These are phyloP conservation scores for Monosporascus cannonballus DNA, from an alignment of 2,329 filamentous ascomycete species.

Conservation along the genomic window DNA sequence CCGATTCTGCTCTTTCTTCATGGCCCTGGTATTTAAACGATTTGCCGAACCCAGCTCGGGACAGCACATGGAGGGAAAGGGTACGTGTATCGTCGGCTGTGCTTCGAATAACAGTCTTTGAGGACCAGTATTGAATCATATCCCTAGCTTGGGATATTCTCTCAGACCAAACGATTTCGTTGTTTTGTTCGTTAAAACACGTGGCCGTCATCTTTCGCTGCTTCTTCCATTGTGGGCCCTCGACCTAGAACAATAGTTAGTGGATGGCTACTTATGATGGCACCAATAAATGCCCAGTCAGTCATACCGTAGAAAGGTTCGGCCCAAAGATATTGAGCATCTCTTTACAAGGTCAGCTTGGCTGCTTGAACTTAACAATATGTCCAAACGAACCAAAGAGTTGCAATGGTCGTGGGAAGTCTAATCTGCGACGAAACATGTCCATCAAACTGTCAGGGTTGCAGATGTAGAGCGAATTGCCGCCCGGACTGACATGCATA, in stretches of 20 bases:
- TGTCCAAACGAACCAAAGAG: neutral
- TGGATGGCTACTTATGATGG: neutral
- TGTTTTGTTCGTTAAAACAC: conserved; percentile 25
- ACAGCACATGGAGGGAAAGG: conserved; percentile 21
- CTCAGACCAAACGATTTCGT: conserved; percentile 24
- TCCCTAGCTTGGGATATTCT: conserved; percentile 13
- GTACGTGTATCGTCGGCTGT: conserved; percentile 21
- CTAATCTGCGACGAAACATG: conserved; percentile 5
- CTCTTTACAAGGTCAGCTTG: conserved; percentile 1
- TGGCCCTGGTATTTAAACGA: conserved; percentile 23
- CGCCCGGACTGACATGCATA: conserved; percentile 11
- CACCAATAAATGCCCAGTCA: neutral
- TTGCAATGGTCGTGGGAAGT: conserved; percentile 10
- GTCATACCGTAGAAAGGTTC: conserved; percentile 11
- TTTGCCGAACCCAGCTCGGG: conserved; percentile 24
- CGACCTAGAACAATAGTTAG: conserved; percentile 3
- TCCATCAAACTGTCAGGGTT: conserved; percentile 8
- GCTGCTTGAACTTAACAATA: neutral
- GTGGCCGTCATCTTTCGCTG: conserved; percentile 19
- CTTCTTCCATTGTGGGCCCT: conserved; percentile 13
- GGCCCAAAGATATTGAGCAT: conserved; percentile 14
- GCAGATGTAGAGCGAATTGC: conserved; percentile 13
- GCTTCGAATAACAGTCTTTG: conserved; percentile 10
- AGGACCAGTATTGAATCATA: conserved; percentile 24
- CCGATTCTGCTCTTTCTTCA: conserved; percentile 11